Evolutionary conservation across 1,284 basidiomycete species (phyloP).

Genomic region (Apiotrichum domesticum): DNA sequence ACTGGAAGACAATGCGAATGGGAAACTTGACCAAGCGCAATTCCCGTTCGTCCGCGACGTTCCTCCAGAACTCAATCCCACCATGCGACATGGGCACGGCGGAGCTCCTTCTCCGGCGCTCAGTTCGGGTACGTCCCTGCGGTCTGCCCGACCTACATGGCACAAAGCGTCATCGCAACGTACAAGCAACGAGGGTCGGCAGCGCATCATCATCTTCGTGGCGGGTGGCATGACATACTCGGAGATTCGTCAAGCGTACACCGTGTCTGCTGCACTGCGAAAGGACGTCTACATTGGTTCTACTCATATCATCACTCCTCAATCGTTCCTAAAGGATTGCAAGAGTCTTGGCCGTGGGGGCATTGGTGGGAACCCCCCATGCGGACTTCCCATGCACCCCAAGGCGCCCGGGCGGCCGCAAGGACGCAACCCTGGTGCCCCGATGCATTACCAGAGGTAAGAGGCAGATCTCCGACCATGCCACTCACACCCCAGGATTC

Average conservation of each 20-base stretch:
- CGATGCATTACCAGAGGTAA: constrained; percentile 61
- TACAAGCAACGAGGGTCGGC: constrained; percentile 52
- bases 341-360: constrained; percentile 73
- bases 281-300: constrained; percentile 93
- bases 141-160: constrained; percentile 73
- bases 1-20: constrained; percentile 78
- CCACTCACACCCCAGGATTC: constrained; percentile 25
- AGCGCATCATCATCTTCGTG: constrained; percentile 84
- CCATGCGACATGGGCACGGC: background rate
- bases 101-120: constrained; percentile 2
- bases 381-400: constrained; percentile 55
- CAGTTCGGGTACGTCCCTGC: constrained; percentile 54
- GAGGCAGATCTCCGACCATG: constrained; percentile 26
- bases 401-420: constrained; percentile 45
- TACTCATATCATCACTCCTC: constrained; percentile 79
- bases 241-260: constrained; percentile 84
- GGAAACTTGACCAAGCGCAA: constrained; percentile 66
- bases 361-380: constrained; percentile 62
- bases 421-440: constrained; percentile 57
- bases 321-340: constrained; percentile 76
- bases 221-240: constrained; percentile 96
- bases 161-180: constrained; percentile 53
- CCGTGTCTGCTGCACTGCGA: constrained; percentile 64
- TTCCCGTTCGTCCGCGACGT: constrained; percentile 92
- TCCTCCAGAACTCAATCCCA: constrained; percentile 53